phyloP scores from a whole-genome alignment of 2,329 filamentous ascomycete genomes.

The Cryphonectria japonica region DNA sequence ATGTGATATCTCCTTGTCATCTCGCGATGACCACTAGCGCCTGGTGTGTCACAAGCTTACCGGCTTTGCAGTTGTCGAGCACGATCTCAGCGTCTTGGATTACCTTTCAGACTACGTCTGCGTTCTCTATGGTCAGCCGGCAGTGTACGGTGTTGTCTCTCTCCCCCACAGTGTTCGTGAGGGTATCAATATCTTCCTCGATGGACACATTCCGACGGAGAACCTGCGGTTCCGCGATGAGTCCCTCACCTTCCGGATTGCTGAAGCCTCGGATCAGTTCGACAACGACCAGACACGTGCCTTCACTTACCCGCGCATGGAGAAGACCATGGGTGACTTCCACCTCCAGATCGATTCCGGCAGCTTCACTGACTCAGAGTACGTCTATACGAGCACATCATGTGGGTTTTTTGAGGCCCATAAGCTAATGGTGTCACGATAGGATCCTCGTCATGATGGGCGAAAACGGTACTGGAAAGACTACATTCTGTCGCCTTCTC shows the following conservation, averaged over 20 bases:
- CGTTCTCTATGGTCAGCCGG: constrained; percentile 92
- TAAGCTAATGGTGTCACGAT: not conserved
- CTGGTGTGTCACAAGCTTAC: not conserved
- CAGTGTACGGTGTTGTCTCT: constrained; percentile 96
- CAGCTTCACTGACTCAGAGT: constrained; percentile 91
- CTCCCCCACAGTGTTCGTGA: constrained; percentile 94
- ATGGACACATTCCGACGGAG: constrained; percentile 97
- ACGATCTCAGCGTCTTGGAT: constrained; percentile 97
- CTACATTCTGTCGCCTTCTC: constrained; percentile 95
- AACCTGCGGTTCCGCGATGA: constrained; percentile 98
- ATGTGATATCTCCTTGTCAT: constrained; percentile 6
- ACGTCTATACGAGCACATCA: not conserved
- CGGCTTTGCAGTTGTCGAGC: constrained; percentile 74
- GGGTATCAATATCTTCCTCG: constrained; percentile 94
- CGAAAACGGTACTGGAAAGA: constrained; percentile 99
- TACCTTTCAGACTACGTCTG: constrained; percentile 99
- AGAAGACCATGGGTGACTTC: constrained; percentile 91
- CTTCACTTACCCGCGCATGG: constrained; percentile 87
- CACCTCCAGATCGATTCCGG: constrained; percentile 80
- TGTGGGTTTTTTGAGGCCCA: too few relatives aligned
- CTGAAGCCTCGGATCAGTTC: constrained; percentile 88
- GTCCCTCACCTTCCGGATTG: constrained; percentile 91
- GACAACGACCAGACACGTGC: constrained; percentile 80
- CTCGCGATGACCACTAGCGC: not conserved
- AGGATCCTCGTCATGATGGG: constrained; percentile 98